phyloP scores from a whole-genome alignment of 2,329 filamentous ascomycete species.

The Hypomyces rosellus region DNA sequence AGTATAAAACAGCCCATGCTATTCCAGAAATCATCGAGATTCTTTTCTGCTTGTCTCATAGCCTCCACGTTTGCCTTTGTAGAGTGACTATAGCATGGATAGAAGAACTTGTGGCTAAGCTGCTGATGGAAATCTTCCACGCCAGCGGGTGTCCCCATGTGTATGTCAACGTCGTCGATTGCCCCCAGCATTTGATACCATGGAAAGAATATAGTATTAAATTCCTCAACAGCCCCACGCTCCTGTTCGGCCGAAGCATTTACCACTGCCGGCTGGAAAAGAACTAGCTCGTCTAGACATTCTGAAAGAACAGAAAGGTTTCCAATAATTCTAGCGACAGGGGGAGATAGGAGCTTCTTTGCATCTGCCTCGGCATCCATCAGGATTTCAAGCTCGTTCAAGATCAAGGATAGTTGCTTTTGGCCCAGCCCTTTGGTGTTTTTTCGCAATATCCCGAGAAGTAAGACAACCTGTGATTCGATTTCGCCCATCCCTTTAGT shows the following conservation, averaged over 20 bases:
- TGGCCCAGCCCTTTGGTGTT: slow-evolving; percentile 14
- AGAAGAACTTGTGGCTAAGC: slow-evolving; percentile 27
- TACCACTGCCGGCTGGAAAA: slow-evolving; percentile 39
- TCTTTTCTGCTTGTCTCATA: slow-evolving; percentile 40
- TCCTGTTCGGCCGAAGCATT: too few species aligned
- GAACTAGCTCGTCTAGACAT: slow-evolving; percentile 37
- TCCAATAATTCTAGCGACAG: slow-evolving; percentile 30
- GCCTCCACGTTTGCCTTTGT: slow-evolving; percentile 37
- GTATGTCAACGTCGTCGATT: too few species aligned
- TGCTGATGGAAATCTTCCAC: too few species aligned
- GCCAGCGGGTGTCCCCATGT: too few species aligned
- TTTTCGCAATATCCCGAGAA: slow-evolving; percentile 33
- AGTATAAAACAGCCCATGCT: slow-evolving; percentile 13
- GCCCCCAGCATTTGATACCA: too few species aligned
- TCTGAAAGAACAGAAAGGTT: slow-evolving; percentile 41
- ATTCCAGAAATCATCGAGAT: slow-evolving; percentile 17
- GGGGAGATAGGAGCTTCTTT: slow-evolving; percentile 32
- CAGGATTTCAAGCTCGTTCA: slow-evolving; percentile 45
- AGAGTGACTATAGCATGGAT: slow-evolving; percentile 37
- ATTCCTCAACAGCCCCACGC: too few species aligned
- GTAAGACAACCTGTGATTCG: slow-evolving; percentile 26
- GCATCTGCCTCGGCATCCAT: slow-evolving; percentile 30
- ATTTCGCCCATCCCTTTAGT: slow-evolving; percentile 16
- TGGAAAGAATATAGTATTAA: too few species aligned
- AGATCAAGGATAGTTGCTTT: slow-evolving; percentile 14